These are phyloP conservation scores for Corymbia calophylla DNA, from an alignment of 441 rosid genomes.

Conservation along the genomic window DNA sequence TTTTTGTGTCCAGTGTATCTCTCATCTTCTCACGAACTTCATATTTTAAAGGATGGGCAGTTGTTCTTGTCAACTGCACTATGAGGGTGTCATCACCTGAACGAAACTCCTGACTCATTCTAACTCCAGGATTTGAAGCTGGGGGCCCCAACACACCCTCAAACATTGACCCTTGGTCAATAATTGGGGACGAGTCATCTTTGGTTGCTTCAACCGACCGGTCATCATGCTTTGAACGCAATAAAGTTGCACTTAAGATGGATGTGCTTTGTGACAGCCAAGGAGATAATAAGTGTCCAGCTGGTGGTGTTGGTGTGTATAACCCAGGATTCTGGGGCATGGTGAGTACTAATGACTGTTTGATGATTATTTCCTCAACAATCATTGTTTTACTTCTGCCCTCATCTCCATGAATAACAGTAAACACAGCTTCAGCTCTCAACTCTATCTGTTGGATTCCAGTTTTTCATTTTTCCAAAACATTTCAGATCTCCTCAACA, in stretches of 20 bases:
- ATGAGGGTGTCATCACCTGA: background rate
- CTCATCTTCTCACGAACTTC: background rate
- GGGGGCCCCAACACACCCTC: slow-evolving; percentile 76
- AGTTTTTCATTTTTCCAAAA: background rate
- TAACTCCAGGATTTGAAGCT: slow-evolving; percentile 72
- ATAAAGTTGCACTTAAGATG: slow-evolving; percentile 66
- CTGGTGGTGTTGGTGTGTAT: slow-evolving; percentile 70
- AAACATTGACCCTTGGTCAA: slow-evolving; percentile 74
- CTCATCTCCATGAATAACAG: background rate
- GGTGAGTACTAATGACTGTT: slow-evolving; percentile 36
- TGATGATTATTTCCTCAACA: background rate
- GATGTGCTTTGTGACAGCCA: slow-evolving; percentile 60
- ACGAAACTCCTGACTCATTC: background rate
- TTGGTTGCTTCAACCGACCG: slow-evolving; percentile 63
- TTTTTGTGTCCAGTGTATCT: background rate
- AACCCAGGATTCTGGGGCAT: slow-evolving; percentile 96
- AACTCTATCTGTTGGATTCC: background rate
- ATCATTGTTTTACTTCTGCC: background rate
- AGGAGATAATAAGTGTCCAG: slow-evolving; percentile 39
- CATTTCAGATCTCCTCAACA: background rate
- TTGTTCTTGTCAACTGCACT: background rate
- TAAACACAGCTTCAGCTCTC: background rate
- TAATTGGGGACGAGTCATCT: slow-evolving; percentile 50
- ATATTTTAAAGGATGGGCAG: background rate
- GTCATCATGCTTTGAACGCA: slow-evolving; percentile 74